Conservation (phyloP, 2,329 filamentous ascomycete species). For the Leptographium radiaticola region DNA sequence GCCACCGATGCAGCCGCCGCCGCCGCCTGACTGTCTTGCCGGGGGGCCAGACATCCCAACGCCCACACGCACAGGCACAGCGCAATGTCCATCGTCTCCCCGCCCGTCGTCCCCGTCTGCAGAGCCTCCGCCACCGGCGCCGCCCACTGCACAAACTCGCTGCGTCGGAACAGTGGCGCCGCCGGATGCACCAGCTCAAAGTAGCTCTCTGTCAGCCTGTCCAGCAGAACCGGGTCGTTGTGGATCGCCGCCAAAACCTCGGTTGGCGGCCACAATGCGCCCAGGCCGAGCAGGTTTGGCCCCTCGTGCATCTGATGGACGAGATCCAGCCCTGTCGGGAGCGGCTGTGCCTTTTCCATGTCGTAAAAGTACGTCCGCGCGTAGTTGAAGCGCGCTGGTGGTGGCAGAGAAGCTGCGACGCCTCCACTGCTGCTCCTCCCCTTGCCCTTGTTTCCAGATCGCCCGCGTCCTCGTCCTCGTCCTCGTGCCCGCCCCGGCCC, state of each 20-base stretch:
- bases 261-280: not conserved
- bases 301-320: constrained; percentile 4
- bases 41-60: constrained; percentile 16
- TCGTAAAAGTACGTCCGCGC: constrained; percentile 21
- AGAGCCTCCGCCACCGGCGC: constrained; percentile 12
- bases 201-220: constrained; percentile 18
- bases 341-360: constrained; percentile 19
- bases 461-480: no score
- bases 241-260: constrained; percentile 6
- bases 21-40: not conserved
- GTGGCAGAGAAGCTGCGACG: no score
- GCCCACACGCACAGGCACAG: constrained; percentile 24
- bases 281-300: not conserved
- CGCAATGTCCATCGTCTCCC: constrained; percentile 15
- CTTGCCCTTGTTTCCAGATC: no score
- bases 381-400: constrained; percentile 8
- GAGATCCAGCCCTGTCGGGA: constrained; percentile 18
- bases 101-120: constrained; percentile 2
- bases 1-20: not conserved
- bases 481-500: no score
- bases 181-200: constrained; percentile 22
- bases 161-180: constrained; percentile 21
- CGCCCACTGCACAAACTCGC: constrained; percentile 18
- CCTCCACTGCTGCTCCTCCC: no score
- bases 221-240: constrained; percentile 17